phyloP scores from a whole-genome alignment of 257 asterid genomes.

The Salvia rosmarinus region DNA sequence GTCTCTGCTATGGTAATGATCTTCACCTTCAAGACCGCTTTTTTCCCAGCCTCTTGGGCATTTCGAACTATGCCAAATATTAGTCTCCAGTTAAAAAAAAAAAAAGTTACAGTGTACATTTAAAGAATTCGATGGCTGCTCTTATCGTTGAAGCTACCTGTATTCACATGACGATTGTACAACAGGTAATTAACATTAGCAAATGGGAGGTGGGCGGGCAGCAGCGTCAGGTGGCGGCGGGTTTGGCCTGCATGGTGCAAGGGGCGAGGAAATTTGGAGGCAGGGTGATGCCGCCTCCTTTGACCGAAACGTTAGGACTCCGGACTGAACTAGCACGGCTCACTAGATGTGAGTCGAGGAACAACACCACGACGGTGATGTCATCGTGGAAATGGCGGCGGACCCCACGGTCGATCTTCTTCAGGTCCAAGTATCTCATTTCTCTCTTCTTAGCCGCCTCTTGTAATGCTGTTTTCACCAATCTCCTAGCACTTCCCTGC shows the following conservation, averaged over 20 bases:
- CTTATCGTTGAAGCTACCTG: constrained; percentile 43
- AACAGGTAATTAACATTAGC: constrained; percentile 42
- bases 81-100: constrained; percentile 45
- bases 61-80: constrained; percentile 42
- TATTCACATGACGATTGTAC: constrained; percentile 49
- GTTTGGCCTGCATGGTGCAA: constrained; percentile 35
- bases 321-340: constrained; percentile 67
- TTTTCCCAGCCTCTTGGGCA: constrained; percentile 34
- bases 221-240: constrained; percentile 38
- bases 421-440: constrained; percentile 91
- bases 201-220: not conserved
- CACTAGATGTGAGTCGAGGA: constrained; percentile 70
- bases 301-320: constrained; percentile 62
- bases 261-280: constrained; percentile 61
- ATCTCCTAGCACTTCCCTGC: constrained; percentile 86
- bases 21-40: constrained; percentile 43
- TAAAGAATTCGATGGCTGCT: constrained; percentile 46
- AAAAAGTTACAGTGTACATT: constrained; percentile 44
- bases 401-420: constrained; percentile 82
- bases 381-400: constrained; percentile 93
- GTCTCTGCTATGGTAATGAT: constrained; percentile 21
- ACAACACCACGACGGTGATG: constrained; percentile 74
- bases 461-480: constrained; percentile 75
- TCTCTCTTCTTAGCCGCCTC: constrained; percentile 94
- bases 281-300: constrained; percentile 61